These are phyloP conservation scores for Albifimbria verrucaria DNA, from an alignment of 2,329 filamentous ascomycete genomes.

Conservation along the genomic window DNA sequence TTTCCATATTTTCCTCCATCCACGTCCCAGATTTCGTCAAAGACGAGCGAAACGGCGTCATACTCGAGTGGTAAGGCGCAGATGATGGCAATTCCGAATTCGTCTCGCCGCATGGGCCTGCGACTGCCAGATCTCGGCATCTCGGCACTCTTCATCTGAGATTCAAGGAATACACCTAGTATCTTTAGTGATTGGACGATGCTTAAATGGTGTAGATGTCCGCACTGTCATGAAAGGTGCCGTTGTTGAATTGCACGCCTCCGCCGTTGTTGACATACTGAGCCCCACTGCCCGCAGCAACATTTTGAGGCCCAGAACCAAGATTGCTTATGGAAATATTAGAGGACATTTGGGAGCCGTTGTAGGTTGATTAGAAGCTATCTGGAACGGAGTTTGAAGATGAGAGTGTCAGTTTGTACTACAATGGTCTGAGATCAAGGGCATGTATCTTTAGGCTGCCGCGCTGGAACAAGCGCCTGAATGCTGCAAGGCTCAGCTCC, in stretches of 20 bases:
- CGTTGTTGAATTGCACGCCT: background rate
- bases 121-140: background rate
- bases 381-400: background rate
- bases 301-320: background rate
- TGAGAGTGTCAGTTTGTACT: background rate
- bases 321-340: background rate
- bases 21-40: background rate
- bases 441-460: background rate
- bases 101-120: background rate
- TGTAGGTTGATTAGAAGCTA: background rate
- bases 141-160: background rate
- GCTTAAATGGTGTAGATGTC: background rate
- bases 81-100: background rate
- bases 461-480: background rate
- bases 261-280: background rate
- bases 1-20: background rate
- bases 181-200: background rate
- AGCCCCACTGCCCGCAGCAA: background rate
- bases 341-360: background rate
- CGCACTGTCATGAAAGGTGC: background rate
- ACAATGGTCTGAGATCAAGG: background rate
- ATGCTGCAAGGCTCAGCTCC: background rate
- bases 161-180: background rate
- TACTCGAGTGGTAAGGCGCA: background rate
- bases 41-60: background rate